Evolutionary conservation across 495 filamentous ascomycete species (phyloP).

Genomic region (Penicillium angulare): DNA sequence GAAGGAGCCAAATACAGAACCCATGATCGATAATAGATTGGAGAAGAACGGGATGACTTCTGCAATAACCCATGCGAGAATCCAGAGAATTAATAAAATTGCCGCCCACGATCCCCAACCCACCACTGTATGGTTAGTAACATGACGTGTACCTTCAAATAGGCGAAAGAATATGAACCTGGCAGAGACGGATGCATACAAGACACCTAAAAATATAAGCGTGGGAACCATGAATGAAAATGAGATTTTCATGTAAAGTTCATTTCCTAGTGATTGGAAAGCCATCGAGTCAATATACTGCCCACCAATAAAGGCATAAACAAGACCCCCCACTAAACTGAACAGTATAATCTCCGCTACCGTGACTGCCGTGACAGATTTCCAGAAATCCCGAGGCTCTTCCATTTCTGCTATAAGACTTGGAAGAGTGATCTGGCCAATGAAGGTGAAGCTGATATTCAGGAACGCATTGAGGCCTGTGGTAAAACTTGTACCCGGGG

Average conservation of each 20-base stretch:
- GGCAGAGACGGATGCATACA: constrained; percentile 84
- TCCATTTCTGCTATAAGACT: constrained; percentile 93
- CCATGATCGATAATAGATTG: constrained; percentile 79
- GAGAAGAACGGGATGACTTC: constrained; percentile 92
- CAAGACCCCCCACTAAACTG: constrained; percentile 67
- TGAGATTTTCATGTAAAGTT: constrained; percentile 72
- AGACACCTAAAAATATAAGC: constrained; percentile 81
- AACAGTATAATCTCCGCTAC: constrained; percentile 83
- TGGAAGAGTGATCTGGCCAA: constrained; percentile 87
- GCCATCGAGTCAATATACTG: constrained; percentile 75
- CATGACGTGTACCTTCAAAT: constrained; percentile 73
- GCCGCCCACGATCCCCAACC: constrained; percentile 78
- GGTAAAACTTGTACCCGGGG: constrained; percentile 73
- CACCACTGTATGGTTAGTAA: constrained; percentile 72
- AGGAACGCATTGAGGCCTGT: constrained; percentile 77
- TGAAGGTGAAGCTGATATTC: constrained; percentile 91
- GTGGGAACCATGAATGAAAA: constrained; percentile 95
- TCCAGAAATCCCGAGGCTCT: constrained; percentile 82
- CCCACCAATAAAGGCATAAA: constrained; percentile 73
- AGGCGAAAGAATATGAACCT: constrained; percentile 86
- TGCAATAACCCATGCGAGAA: constrained; percentile 77
- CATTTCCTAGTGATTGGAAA: constrained; percentile 75
- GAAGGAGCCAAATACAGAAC: constrained; percentile 88
- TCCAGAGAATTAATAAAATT: constrained; percentile 73
- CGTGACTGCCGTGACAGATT: constrained; percentile 83